These are phyloP conservation scores for Boletus rex-veris DNA, from an alignment of 768 basidiomycete species.

Conservation along the genomic window DNA sequence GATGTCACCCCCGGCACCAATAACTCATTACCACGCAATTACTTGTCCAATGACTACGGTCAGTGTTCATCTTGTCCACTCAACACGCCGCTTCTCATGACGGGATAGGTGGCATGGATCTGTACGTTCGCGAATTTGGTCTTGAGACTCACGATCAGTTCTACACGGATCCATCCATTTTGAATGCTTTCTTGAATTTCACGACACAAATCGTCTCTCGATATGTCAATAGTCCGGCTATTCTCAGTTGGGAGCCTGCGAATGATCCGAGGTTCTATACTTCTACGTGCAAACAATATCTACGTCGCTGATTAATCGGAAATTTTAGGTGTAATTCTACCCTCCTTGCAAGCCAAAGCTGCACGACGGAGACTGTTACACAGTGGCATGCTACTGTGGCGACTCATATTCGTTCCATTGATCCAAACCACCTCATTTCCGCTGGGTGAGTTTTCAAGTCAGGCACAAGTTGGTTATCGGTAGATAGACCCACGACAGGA, in stretches of 20 bases:
- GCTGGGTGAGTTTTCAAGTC: conserved; percentile 46
- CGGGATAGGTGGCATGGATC: conserved; percentile 58
- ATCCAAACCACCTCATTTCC: conserved; percentile 63
- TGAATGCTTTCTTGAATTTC: conserved; percentile 55
- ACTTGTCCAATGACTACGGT: conserved; percentile 64
- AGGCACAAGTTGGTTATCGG: not conserved
- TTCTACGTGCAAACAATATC: not conserved
- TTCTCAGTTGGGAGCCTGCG: conserved; percentile 60
- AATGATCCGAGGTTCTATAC: conserved; percentile 56
- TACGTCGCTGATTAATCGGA: not conserved
- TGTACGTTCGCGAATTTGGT: conserved; percentile 53
- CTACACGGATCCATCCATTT: conserved; percentile 48
- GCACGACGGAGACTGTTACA: conserved; percentile 53
- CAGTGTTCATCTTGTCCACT: not conserved
- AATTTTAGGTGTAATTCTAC: conserved; percentile 54
- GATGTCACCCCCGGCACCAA: conserved; percentile 35
- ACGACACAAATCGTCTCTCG: conserved; percentile 52
- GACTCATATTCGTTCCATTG: conserved; percentile 41
- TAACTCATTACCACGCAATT: conserved; percentile 46
- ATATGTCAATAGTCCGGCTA: conserved; percentile 49
- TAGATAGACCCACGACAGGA: conserved; percentile 28
- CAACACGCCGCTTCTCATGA: conserved; percentile 2
- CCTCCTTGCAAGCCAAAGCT: conserved; percentile 38
- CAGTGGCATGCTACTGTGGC: conserved; percentile 51
- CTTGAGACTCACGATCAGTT: conserved; percentile 51